Evolutionary conservation across 1,284 basidiomycete genomes (phyloP).

Genomic region (Cystobasidium pallidum): DNA sequence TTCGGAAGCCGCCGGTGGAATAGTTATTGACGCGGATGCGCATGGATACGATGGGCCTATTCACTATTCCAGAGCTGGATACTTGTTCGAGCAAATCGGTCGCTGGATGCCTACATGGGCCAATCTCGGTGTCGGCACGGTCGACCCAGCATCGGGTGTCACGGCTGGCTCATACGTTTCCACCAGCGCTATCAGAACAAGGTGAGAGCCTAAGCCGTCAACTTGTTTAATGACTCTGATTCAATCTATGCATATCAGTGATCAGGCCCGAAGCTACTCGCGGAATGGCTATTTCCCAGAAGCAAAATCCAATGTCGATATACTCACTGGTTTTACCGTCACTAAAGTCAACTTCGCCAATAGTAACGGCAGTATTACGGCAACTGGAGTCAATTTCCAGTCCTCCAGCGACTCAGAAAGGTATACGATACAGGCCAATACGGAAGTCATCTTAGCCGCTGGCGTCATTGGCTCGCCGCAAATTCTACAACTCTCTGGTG

Average conservation of each 20-base stretch:
- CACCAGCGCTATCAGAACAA: constrained; percentile 31
- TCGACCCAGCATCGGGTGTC: constrained; percentile 46
- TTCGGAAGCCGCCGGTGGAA: constrained; percentile 28
- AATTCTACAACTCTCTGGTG: constrained; percentile 69
- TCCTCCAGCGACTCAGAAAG: constrained; percentile 53
- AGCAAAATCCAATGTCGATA: constrained; percentile 67
- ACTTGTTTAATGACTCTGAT: constrained; percentile 56
- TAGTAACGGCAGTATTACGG: constrained; percentile 52
- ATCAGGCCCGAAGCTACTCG: constrained; percentile 67
- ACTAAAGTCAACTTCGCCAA: constrained; percentile 67
- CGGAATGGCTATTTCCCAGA: constrained; percentile 69
- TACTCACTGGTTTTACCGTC: constrained; percentile 65
- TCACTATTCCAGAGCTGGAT: constrained; percentile 51
- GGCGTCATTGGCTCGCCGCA: constrained; percentile 58
- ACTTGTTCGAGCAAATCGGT: constrained; percentile 47
- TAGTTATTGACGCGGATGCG: constrained; percentile 42
- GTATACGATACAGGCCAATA: constrained; percentile 62
- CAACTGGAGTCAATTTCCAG: constrained; percentile 65
- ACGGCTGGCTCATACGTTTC: constrained; percentile 40
- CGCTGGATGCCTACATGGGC: constrained; percentile 51
- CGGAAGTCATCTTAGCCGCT: constrained; percentile 67
- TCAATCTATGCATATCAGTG: constrained; percentile 64
- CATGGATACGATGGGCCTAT: constrained; percentile 54
- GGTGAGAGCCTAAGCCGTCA: constrained; percentile 1
- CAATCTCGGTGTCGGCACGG: constrained; percentile 48